Conservation (phyloP, 2,329 filamentous ascomycete genomes). For the Hymenotorrendiella dingleyae region DNA sequence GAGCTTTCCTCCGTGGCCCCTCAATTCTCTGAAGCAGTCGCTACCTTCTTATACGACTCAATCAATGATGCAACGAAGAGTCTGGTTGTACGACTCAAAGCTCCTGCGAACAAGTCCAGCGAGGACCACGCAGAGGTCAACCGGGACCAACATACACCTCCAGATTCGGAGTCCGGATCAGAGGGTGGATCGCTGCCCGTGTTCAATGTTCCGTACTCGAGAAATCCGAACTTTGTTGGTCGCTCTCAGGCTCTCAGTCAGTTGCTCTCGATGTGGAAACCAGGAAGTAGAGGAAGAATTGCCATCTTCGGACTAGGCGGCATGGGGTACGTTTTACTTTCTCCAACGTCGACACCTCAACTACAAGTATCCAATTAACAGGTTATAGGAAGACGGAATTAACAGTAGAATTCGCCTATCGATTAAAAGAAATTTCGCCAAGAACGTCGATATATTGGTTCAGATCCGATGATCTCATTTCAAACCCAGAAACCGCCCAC, state of each 20-base stretch:
- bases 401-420: constrained; percentile 21
- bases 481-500: background rate
- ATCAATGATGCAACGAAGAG: constrained; percentile 6
- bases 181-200: constrained; percentile 8
- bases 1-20: constrained; percentile 1
- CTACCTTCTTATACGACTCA: constrained; percentile 1
- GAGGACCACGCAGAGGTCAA: background rate
- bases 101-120: background rate
- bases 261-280: constrained; percentile 23
- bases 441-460: constrained; percentile 23
- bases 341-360: background rate
- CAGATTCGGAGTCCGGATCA: constrained; percentile 3
- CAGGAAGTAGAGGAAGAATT: constrained; percentile 16
- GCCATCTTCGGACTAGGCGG: constrained; percentile 24
- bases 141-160: constrained; percentile 2
- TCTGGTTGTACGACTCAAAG: constrained; percentile 4
- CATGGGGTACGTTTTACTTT: constrained; percentile 15
- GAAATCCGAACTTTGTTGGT: constrained; percentile 22
- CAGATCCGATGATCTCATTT: constrained; percentile 11
- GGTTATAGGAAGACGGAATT: constrained; percentile 21
- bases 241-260: constrained; percentile 14
- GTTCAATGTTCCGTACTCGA: constrained; percentile 17
- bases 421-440: constrained; percentile 18
- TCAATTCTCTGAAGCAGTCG: constrained; percentile 8
- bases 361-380: background rate